Base-by-base conservation (phyloP, 2,329 filamentous ascomycete species). In the Epichloe coenophiala region DNA sequence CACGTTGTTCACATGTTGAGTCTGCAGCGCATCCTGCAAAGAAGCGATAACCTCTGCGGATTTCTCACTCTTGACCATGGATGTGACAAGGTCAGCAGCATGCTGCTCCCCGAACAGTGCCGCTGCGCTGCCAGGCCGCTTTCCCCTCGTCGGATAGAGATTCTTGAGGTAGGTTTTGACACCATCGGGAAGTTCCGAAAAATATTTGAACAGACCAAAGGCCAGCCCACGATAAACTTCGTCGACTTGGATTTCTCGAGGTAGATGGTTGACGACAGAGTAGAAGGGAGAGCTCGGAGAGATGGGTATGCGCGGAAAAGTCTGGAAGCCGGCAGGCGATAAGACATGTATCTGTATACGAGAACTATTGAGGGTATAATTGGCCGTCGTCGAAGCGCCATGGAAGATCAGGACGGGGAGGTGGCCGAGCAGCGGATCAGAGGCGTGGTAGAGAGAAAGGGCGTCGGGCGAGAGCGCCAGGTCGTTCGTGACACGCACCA, bases 291-390 rank as follows among this genome's bases (percentile, higher is more conserved):
- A 95, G 62, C 86, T 94, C 43, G 93, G 93, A 23, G 91, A 94
- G 57, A 97, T 84, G 54, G 91, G 95, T 58, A 98, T 81, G 60
- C 91, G 88, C 53, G 87, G 83, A 65, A 91, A 98, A 58, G 86
- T 91, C 63, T 88, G 85, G 59, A 94, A 84, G 57, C 93, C 93
- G 56, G 88, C 90, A 2, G 88, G 82, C 54, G 86, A 87, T 70
- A 94, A 88, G 68, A 98, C 80, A 68, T 97, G 93, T 56, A 93
- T 80, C 71, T 97, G 91, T 58, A 97, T 90, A 67, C 93, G 86
- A 55, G 91, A 96, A 69, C 86, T 91, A 69, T 88, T 94, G 61
- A 83, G 81, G 46, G 82, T 88, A 57, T 85, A 86, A 69, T 95
- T 94, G 61, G 87, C 83, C 42, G 88, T 94, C 33, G 90, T 89